Evolutionary conservation across 208 protist genomes (phyloP).

Genomic region (Phytomonas sp.): DNA sequence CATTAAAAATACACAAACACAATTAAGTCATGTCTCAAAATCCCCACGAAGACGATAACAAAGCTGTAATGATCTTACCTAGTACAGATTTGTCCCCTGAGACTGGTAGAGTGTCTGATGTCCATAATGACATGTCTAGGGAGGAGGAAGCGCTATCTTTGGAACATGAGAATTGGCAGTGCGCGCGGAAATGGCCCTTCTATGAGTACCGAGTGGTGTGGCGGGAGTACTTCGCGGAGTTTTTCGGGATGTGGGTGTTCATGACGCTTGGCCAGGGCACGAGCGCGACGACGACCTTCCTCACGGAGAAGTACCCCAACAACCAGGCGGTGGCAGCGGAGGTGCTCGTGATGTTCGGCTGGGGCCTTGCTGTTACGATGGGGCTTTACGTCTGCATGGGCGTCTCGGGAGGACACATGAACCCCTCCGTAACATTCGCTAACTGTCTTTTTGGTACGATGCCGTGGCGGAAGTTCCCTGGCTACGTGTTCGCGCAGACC

Average conservation of each 20-base stretch:
- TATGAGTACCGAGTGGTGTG: slow-evolving; percentile 18
- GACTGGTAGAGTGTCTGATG: not conserved
- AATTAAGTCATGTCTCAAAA: not conserved
- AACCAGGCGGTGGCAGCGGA: slow-evolving; percentile 16
- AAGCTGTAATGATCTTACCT: not conserved
- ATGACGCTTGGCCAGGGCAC: slow-evolving; percentile 38
- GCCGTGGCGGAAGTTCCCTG: slow-evolving; percentile 38
- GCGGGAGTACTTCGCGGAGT: slow-evolving; percentile 48
- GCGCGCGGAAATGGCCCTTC: slow-evolving; percentile 18
- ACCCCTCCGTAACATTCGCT: slow-evolving; percentile 39
- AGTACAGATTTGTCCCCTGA: not conserved
- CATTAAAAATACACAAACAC: not conserved
- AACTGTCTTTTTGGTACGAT: slow-evolving; percentile 29
- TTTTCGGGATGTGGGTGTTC: slow-evolving; percentile 39
- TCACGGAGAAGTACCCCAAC: not conserved
- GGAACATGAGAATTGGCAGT: not conserved
- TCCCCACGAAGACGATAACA: not conserved
- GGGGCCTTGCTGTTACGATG: slow-evolving; percentile 31
- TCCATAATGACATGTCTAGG: not conserved
- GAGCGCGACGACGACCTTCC: slow-evolving; percentile 18
- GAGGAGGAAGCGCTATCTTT: not conserved
- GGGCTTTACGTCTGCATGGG: slow-evolving; percentile 33
- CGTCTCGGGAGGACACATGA: slow-evolving; percentile 43
- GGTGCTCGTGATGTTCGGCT: slow-evolving; percentile 32
- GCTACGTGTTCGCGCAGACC: slow-evolving; percentile 32